phyloP scores from a whole-genome alignment of 140 eudicot species.

The Senecio squalidus region DNA sequence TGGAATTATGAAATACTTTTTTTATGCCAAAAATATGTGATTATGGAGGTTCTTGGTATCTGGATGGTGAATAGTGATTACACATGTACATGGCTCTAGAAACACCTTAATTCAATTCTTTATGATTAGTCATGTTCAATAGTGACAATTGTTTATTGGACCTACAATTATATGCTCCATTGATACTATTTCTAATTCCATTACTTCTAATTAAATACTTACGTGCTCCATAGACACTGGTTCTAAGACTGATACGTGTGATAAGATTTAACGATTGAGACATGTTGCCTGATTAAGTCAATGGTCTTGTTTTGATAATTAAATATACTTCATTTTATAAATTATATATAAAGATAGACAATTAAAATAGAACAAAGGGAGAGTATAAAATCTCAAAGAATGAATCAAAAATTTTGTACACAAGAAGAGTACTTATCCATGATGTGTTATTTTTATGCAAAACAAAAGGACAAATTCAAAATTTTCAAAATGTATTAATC shows the following conservation, averaged over 20 bases:
- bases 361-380: too few species aligned
- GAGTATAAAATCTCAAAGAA: too few species aligned
- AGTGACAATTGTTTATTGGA: conserved; percentile 24
- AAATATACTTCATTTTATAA: too few species aligned
- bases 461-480: too few species aligned
- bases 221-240: neutral
- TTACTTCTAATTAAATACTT: neutral
- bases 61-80: conserved; percentile 25
- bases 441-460: too few species aligned
- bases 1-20: conserved; percentile 18
- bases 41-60: conserved; percentile 17
- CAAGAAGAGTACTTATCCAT: too few species aligned
- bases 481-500: too few species aligned
- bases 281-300: conserved; percentile 1
- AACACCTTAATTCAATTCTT: conserved; percentile 31
- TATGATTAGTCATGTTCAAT: conserved; percentile 23
- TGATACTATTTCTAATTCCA: conserved; percentile 1
- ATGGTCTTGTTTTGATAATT: neutral
- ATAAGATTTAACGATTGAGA: neutral
- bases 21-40: conserved; percentile 23
- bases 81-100: conserved; percentile 37
- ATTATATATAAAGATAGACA: too few species aligned
- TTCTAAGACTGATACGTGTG: neutral
- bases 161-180: conserved; percentile 22
- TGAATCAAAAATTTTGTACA: too few species aligned